These are phyloP conservation scores for Notholithocarpus densiflorus DNA, from an alignment of 306 rosid species.

Conservation along the genomic window DNA sequence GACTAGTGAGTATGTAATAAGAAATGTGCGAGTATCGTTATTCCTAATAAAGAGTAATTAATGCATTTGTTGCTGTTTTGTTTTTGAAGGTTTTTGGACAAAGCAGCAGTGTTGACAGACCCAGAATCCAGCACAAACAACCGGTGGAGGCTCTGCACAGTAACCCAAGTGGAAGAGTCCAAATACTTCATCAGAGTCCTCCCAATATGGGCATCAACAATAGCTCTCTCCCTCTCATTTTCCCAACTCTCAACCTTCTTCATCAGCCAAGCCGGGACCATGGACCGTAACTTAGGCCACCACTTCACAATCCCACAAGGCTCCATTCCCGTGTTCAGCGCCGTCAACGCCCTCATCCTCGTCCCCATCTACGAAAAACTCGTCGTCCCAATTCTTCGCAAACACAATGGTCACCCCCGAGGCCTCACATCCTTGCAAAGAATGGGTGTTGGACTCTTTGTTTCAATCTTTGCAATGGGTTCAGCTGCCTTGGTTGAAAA, in stretches of 20 bases:
- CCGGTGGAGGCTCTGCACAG: slow-evolving; percentile 49
- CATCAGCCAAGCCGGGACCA: slow-evolving; percentile 45
- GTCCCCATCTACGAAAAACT: slow-evolving; percentile 54
- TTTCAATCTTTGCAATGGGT: slow-evolving; percentile 45
- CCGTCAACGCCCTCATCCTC: slow-evolving; percentile 46
- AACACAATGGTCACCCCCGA: slow-evolving; percentile 45
- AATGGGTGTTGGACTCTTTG: slow-evolving; percentile 53
- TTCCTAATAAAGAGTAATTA: too few relatives aligned
- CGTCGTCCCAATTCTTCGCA: slow-evolving; percentile 45
- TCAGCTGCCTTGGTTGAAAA: slow-evolving; percentile 50
- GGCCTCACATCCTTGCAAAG: slow-evolving; percentile 62
- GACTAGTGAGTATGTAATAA: too few relatives aligned
- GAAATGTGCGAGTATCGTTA: too few relatives aligned
- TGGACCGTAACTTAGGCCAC: slow-evolving; percentile 36
- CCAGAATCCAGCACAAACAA: slow-evolving; percentile 17
- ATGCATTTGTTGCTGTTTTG: too few relatives aligned
- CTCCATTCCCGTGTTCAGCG: slow-evolving; percentile 39
- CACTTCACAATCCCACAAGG: slow-evolving; percentile 49
- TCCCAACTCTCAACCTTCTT: slow-evolving; percentile 63
- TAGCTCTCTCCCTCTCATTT: slow-evolving; percentile 46
- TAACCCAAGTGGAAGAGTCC: slow-evolving; percentile 62
- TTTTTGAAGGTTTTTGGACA: slow-evolving; percentile 46
- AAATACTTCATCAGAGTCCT: slow-evolving; percentile 47
- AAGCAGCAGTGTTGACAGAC: slow-evolving; percentile 38
- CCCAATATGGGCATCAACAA: slow-evolving; percentile 50